Base-by-base conservation (phyloP, 2,329 filamentous ascomycete genomes). In the Diplocarpon mali region DNA sequence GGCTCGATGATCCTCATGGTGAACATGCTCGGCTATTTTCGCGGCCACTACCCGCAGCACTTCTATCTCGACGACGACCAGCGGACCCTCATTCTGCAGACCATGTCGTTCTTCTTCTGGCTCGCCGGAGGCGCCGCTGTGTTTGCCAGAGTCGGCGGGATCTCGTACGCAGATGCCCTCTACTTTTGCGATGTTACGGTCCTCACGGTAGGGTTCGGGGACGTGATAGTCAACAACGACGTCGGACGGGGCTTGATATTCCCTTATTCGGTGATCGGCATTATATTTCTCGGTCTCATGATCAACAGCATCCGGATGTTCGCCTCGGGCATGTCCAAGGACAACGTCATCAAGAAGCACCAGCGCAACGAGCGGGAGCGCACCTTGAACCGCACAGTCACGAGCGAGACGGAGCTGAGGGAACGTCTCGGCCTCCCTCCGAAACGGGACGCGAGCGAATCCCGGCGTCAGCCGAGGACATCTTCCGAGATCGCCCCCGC, bases 41-140 rank as follows among this genome's bases (percentile, higher is more conserved):
- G 80, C 0, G 79, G 80, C 1, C 76, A 81, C 53, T 85, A 85
- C 55, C 77, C 78, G 1, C 75, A 82, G 54, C 72, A 77, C 51
- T 84, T 85, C 55, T 69, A 73, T 3, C 64, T 85, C 3, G 79
- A 77, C 5, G 75, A 83, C 42, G 72, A 78, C 40, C 81, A 85
- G 55, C 69, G 81, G 2, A 84, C 79, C 0, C 62, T 85, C 20
- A 85, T 85, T 53, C 59, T 85, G 4, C 80, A 85, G 58, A 84
- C 79, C 0, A 83, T 81, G 66, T 69, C 77, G 42, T 81, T 84
- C 60, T 81, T 83, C 56, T 66, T 80, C 42, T 85, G 81, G 80
- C 65, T 85, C 0, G 76, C 73, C 2, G 72, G 78, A 5, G 80
- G 80, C 0, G 79, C 72, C 0, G 78, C 66, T 0, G 65, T 84